These are phyloP conservation scores for Lactarius quietus DNA, from an alignment of 768 basidiomycete genomes.

Conservation along the genomic window DNA sequence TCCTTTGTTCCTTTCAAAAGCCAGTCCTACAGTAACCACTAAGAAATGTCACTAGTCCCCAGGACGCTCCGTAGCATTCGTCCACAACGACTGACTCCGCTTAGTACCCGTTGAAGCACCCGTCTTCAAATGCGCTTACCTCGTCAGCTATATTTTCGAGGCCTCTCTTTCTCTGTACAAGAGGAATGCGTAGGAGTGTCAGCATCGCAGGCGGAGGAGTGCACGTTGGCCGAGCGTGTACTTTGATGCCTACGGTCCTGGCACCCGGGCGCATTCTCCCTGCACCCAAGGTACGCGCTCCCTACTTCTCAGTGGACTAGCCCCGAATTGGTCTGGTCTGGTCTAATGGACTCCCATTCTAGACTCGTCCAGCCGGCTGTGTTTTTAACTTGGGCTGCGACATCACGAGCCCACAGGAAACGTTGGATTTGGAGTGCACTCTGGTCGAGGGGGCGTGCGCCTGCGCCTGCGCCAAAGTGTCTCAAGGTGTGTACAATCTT, in stretches of 20 bases:
- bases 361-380: background rate
- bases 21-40: background rate
- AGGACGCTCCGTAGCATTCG: background rate
- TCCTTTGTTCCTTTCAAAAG: background rate
- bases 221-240: constrained; percentile 13
- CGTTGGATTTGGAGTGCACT: background rate
- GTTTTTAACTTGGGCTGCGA: background rate
- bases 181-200: background rate
- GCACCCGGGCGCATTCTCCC: background rate
- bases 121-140: background rate
- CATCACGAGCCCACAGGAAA: background rate
- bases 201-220: background rate
- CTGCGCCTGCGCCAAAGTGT: background rate
- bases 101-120: background rate
- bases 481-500: background rate
- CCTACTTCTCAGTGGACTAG: background rate
- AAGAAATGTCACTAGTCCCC: background rate
- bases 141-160: background rate
- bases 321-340: background rate
- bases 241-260: background rate
- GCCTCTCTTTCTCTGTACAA: background rate
- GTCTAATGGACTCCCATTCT: background rate
- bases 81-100: background rate
- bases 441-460: background rate
- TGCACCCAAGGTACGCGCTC: background rate